Evolutionary conservation across 1,284 basidiomycete genomes (phyloP).

Genomic region (Taiwanofungus camphoratus): DNA sequence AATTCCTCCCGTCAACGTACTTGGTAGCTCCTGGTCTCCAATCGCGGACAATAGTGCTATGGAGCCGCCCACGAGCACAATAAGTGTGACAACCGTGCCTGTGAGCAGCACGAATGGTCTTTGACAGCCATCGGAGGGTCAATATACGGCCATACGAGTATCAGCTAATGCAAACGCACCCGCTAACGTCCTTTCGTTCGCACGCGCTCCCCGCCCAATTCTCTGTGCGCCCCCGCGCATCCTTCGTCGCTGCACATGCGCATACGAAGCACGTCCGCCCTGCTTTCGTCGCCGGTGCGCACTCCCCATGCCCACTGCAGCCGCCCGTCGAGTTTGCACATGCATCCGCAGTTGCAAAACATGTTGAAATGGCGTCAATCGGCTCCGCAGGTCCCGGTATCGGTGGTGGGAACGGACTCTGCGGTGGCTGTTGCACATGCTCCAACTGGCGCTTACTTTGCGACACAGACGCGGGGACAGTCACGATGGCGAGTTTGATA

Average conservation of each 20-base stretch:
- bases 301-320: conserved; percentile 69
- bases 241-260: conserved; percentile 50
- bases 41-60: conserved; percentile 60
- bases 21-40: conserved; percentile 59
- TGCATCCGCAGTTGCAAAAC: conserved; percentile 46
- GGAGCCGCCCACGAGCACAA: conserved; percentile 62
- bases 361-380: conserved; percentile 57
- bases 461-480: conserved; percentile 29
- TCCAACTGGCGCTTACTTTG: conserved; percentile 27
- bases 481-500: conserved; percentile 49
- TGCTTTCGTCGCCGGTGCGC: conserved; percentile 51
- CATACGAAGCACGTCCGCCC: conserved; percentile 73
- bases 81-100: conserved; percentile 58
- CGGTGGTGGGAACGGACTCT: conserved; percentile 47
- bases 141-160: background rate
- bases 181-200: conserved; percentile 72
- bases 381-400: conserved; percentile 43
- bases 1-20: conserved; percentile 60
- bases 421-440: conserved; percentile 34
- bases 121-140: background rate
- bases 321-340: conserved; percentile 58
- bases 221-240: conserved; percentile 45
- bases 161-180: conserved; percentile 34
- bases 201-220: conserved; percentile 71
- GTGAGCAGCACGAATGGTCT: conserved; percentile 71